phyloP scores from a whole-genome alignment of 352 stramenopile species.

The Phytophthora boehmeriae region DNA sequence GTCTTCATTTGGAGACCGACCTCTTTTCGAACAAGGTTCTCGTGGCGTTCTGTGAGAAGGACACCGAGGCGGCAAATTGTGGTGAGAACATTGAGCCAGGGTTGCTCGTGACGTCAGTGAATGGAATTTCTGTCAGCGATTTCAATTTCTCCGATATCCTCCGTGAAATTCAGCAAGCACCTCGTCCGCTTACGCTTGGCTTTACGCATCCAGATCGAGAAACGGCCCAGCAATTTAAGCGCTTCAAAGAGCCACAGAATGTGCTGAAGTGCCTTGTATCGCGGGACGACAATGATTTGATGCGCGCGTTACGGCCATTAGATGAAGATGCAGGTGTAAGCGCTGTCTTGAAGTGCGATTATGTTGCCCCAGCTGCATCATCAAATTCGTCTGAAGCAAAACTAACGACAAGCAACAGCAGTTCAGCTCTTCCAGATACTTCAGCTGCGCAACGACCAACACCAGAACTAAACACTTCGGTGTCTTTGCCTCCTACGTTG shows the following conservation, averaged over 20 bases:
- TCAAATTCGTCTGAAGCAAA: constrained; percentile 7
- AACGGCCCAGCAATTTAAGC: constrained; percentile 35
- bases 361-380: constrained; percentile 33
- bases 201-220: constrained; percentile 50
- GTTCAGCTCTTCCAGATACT: constrained; percentile 13
- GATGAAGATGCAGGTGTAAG: constrained; percentile 51
- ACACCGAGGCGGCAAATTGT: constrained; percentile 56
- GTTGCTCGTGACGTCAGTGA: constrained; percentile 69
- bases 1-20: constrained; percentile 73
- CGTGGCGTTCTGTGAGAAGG: constrained; percentile 66
- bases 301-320: constrained; percentile 50
- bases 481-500: constrained; percentile 7
- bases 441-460: constrained; percentile 1
- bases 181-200: constrained; percentile 58
- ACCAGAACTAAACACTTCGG: constrained; percentile 8
- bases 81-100: constrained; percentile 51
- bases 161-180: constrained; percentile 48
- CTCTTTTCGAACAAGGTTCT: constrained; percentile 62
- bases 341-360: constrained; percentile 59
- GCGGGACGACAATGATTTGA: constrained; percentile 50
- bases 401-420: constrained; percentile 20
- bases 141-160: constrained; percentile 58
- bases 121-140: constrained; percentile 49
- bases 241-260: constrained; percentile 58
- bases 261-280: constrained; percentile 56